Base-by-base conservation (phyloP, 441 rosid genomes). In the Biscutella laevigata region DNA sequence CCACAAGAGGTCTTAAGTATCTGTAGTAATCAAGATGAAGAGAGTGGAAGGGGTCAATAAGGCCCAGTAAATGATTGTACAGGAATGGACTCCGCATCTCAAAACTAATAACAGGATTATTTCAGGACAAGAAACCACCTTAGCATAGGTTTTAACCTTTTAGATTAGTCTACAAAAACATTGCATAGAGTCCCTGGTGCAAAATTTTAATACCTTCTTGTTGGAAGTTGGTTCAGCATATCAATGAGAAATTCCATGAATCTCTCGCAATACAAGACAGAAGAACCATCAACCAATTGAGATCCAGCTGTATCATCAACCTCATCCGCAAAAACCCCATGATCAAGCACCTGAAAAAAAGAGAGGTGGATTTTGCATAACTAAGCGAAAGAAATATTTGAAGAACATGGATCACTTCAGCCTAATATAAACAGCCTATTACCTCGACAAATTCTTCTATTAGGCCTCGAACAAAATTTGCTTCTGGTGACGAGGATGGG, bases 161-260 rank as follows among this genome's bases (percentile, higher is more conserved):
- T n/a, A n/a, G n/a, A n/a, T 4, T n/a, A 41, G 25, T 27, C 15
- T 33, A 42, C 64, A 57, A 43, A 43, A 21, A 52, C 52, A 36
- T 15, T 28, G 42, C n/a, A 57, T n/a, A 36, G 20, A 40, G 26
- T 28, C 28, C 20, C 22, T 37, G 28, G 4, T 11, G 17, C 24
- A 8, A 38, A 27, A 32, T 22, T 59, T 33, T 20, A 14, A 28
- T 75, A 88, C 99, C 99, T 92, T 75, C 99, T 86, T 15, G 99
- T 88, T 32, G 99, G 99, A 62, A 92, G 82, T 73, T 92, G 98
- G 74, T 95, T 92, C 69, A 92, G 72, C 67, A 92, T 71, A 71
- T 92, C 99, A 52, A 92, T 92, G 58, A 92, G 90, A 78, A 92
- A 92, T 62, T 92, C 99, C 82, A 92, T 77, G 73, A 92, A 92